Conservation (phyloP, 345 rosid species). For the Streptanthus diversifolius region DNA sequence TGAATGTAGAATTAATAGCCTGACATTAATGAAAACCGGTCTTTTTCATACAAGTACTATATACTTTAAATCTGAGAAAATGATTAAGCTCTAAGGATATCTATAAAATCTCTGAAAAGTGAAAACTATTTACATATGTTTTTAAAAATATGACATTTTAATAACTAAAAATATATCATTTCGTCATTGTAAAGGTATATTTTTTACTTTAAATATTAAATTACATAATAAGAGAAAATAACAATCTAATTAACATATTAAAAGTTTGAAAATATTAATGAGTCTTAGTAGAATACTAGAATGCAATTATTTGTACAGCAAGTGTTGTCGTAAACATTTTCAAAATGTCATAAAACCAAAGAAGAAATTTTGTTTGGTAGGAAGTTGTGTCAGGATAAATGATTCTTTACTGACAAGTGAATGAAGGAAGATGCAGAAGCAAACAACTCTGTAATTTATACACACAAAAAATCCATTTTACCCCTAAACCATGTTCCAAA, state of each 20-base stretch:
- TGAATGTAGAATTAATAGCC: neutral
- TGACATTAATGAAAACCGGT: no score
- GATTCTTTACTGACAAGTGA: conserved; percentile 31
- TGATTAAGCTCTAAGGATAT: no score
- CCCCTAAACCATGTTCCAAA: conserved; percentile 11
- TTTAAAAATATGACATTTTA: neutral
- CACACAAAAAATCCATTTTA: neutral
- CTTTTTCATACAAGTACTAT: no score
- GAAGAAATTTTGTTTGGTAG: neutral
- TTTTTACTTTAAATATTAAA: neutral
- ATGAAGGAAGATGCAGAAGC: conserved; percentile 6
- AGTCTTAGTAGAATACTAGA: no score
- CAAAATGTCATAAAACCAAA: neutral
- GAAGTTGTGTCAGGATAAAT: conserved; percentile 21
- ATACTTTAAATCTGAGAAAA: no score
- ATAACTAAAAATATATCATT: neutral
- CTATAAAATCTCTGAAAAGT: no score
- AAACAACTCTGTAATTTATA: conserved; percentile 14
- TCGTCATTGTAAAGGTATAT: neutral
- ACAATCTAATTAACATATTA: neutral
- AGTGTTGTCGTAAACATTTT: neutral
- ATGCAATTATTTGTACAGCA: no score
- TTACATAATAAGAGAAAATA: neutral
- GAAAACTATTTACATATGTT: neutral
- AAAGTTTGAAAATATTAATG: no score